These are phyloP conservation scores for Metschnikowia anglica DNA, from an alignment of 805 yeast genomes.

Conservation along the genomic window DNA sequence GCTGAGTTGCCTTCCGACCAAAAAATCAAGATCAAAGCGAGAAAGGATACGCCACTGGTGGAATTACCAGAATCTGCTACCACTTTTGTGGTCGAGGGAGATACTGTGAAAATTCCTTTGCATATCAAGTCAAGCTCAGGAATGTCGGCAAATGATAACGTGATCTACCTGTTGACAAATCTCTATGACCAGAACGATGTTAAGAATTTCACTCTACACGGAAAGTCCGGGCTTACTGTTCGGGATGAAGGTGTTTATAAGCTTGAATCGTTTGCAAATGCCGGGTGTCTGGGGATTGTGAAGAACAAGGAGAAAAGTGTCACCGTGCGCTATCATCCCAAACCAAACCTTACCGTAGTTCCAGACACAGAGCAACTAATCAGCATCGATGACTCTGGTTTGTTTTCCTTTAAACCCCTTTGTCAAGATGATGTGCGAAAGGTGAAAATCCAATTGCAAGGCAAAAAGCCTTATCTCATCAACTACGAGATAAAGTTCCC, in stretches of 20 bases:
- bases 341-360: slow-evolving; percentile 18
- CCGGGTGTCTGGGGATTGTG: slow-evolving; percentile 47
- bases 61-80: slow-evolving; percentile 29
- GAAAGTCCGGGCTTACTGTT: slow-evolving; percentile 26
- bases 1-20: slow-evolving; percentile 68
- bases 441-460: slow-evolving; percentile 45
- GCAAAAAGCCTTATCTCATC: slow-evolving; percentile 66
- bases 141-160: slow-evolving; percentile 26
- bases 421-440: slow-evolving; percentile 33
- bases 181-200: slow-evolving; percentile 19
- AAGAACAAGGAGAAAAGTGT: slow-evolving; percentile 13
- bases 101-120: slow-evolving; percentile 55
- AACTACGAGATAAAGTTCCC: slow-evolving; percentile 65
- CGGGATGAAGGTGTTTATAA: slow-evolving; percentile 44
- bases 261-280: slow-evolving; percentile 39
- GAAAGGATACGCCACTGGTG: slow-evolving; percentile 62
- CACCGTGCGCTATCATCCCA: slow-evolving; percentile 27
- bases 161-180: slow-evolving; percentile 32
- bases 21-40: slow-evolving; percentile 58
- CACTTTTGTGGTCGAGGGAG: slow-evolving; percentile 59
- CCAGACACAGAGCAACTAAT: slow-evolving; percentile 21
- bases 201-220: slow-evolving; percentile 12
- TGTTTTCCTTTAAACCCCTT: slow-evolving; percentile 26
- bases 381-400: slow-evolving; percentile 3
- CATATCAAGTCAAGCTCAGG: slow-evolving; percentile 35